Percentiles rank a stretch among this genome's conserved stretches.
These are phyloP conservation scores for Drechslerella stenobrocha DNA, from an alignment of 2,329 filamentous ascomycete genomes.

Conservation along the genomic window DNA sequence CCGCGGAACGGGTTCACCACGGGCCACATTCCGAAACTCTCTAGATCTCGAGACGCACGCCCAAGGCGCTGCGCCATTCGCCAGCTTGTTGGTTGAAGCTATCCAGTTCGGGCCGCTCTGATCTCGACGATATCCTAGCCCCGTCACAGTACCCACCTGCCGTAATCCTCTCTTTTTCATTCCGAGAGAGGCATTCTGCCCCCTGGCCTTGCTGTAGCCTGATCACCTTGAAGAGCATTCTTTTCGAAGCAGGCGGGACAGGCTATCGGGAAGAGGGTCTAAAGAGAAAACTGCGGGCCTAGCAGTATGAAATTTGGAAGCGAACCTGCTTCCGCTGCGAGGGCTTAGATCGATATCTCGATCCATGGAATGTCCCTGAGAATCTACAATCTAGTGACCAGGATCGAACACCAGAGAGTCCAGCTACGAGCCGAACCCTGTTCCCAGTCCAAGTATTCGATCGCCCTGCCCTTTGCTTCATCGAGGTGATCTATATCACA, in stretches of 20 bases:
- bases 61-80: conserved; percentile 42
- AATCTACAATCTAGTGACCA: too few relatives aligned
- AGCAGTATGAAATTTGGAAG: conserved; percentile 46
- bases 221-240: conserved; percentile 47
- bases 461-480: conserved; percentile 26
- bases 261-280: conserved; percentile 12
- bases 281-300: conserved; percentile 20
- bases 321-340: conserved; percentile 38
- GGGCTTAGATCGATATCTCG: conserved; percentile 44
- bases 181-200: conserved; percentile 46
- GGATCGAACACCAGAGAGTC: too few relatives aligned
- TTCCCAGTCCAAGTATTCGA: conserved; percentile 47
- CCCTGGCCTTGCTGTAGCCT: conserved; percentile 40
- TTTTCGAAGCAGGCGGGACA: conserved; percentile 28
- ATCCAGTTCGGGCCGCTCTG: conserved; percentile 37
- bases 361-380: conserved; percentile 48
- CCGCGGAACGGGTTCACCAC: conserved; percentile 48
- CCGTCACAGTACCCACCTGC: conserved; percentile 18
- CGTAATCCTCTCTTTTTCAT: conserved; percentile 30
- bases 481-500: conserved; percentile 40
- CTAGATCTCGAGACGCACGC: conserved; percentile 38
- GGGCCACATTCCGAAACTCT: conserved; percentile 49
- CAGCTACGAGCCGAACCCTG: conserved; percentile 32
- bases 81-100: conserved; percentile 23
- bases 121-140: conserved; percentile 7